Evolutionary conservation across 495 filamentous ascomycete species (phyloP), one percentile per base, ranked within the genome.

Genomic region (Penicillium cosmopolitanum): DNA sequence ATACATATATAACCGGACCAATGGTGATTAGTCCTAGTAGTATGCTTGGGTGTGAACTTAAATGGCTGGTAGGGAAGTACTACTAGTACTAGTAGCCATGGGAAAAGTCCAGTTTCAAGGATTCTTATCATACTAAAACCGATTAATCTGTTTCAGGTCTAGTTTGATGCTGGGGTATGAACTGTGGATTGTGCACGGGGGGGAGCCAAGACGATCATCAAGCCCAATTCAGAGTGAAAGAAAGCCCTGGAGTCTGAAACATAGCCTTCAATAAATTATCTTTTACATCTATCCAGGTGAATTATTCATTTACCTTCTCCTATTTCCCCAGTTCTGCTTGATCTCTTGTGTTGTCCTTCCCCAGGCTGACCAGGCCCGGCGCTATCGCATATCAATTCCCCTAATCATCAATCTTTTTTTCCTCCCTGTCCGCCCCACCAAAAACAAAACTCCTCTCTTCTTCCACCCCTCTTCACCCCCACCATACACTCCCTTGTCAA

Each of bases 351-450:
- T n/a, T n/a, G n/a, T n/a, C n/a, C 23, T 47, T 23, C 44, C 44
- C 44, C 44, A 18, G 19, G 9, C 18, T 15, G 13, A 43, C 21
- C 2, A 8, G 38, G n/a, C 50, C 46, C 55, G 42, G 34, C 44
- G 50, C 57, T 64, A 61, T 64, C 61, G 53, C 63, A 58, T 64
- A 64, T 67, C 65, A 54, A 64, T 64, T 65, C 58, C 66, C 60
- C 63, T 68, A 65, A 63, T 69, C 64, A 64, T 62, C 61, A 66
- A 66, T 72, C 59, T 66, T 71, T 64, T 72, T 69, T 67, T 63
- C 63, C 64, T 56, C 64, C 60, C 55, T 66, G 62, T 61, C 68
- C 65, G 63, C 65, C 66, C 71, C 61, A 65, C 69, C 65, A 68
- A 70, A 63, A 67, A 64, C 64, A 69, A 73, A 72, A 64, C 67